Conservation (phyloP, 495 filamentous ascomycete genomes). For the Cenococcum geophilum region DNA sequence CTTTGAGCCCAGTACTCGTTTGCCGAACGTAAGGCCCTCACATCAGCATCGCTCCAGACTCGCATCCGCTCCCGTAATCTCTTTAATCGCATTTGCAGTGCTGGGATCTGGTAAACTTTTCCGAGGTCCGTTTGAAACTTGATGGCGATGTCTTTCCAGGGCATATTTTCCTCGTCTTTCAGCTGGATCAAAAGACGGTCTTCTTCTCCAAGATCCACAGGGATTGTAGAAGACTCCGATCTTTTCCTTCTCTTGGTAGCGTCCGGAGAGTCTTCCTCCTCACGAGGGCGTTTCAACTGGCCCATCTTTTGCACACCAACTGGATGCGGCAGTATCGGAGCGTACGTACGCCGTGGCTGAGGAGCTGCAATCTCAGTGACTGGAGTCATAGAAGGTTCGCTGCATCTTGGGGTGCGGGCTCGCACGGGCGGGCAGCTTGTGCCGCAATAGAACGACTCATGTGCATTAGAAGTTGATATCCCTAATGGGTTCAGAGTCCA, state of each 20-base stretch:
- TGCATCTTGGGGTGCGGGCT: slow-evolving; percentile 26
- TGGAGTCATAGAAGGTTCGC: slow-evolving; percentile 22
- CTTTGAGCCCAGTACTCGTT: slow-evolving; percentile 43
- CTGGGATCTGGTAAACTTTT: slow-evolving; percentile 60
- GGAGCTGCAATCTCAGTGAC: slow-evolving; percentile 31
- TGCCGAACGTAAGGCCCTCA: slow-evolving; percentile 37
- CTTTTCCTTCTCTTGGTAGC: slow-evolving; percentile 30
- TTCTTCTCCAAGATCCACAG: slow-evolving; percentile 50
- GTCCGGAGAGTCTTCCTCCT: slow-evolving; percentile 32
- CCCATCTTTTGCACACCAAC: slow-evolving; percentile 17
- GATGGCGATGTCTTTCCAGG: slow-evolving; percentile 64
- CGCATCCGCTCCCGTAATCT: slow-evolving; percentile 58
- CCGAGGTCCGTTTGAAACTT: slow-evolving; percentile 57
- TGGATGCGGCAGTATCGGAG: slow-evolving; percentile 36
- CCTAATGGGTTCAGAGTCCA: slow-evolving; percentile 37
- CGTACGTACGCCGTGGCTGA: slow-evolving; percentile 33
- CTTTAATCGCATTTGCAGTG: slow-evolving; percentile 68
- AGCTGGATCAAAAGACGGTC: slow-evolving; percentile 61
- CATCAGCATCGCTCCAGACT: slow-evolving; percentile 61
- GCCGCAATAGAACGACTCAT: slow-evolving; percentile 28
- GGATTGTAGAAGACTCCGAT: slow-evolving; percentile 28
- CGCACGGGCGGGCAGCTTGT: slow-evolving; percentile 17
- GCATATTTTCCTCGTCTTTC: slow-evolving; percentile 59
- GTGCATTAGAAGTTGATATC: slow-evolving; percentile 32
- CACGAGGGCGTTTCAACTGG: slow-evolving; percentile 30